These are phyloP conservation scores for Cladorrhinum samala DNA, from an alignment of 495 filamentous ascomycete species.

Conservation along the genomic window DNA sequence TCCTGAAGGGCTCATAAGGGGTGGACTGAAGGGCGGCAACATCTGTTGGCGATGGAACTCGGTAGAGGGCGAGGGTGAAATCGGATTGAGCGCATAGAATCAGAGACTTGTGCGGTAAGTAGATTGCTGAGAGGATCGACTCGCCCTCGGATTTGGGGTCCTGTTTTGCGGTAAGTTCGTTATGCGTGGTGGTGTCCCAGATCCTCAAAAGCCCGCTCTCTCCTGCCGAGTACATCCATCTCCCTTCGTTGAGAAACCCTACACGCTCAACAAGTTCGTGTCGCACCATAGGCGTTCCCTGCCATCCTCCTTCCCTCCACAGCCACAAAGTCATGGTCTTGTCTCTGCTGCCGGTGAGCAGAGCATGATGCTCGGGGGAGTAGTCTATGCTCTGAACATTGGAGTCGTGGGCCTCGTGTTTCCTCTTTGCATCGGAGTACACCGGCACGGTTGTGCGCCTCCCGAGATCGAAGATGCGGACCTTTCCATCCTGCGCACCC, in stretches of 20 bases:
- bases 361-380: conserved; percentile 60
- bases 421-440: conserved; percentile 39
- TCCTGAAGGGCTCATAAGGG: conserved; percentile 48
- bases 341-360: conserved; percentile 89
- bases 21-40: conserved; percentile 22
- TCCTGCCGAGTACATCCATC: conserved; percentile 76
- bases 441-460: conserved; percentile 71
- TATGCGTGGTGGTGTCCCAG: conserved; percentile 70
- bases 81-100: conserved; percentile 83
- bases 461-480: conserved; percentile 85
- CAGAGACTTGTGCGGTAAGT: conserved; percentile 53
- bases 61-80: conserved; percentile 75
- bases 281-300: conserved; percentile 74
- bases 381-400: conserved; percentile 82
- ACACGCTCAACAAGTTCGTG: conserved; percentile 80
- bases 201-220: conserved; percentile 73
- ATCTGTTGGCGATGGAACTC: conserved; percentile 30
- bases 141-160: conserved; percentile 63
- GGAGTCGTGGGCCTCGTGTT: conserved; percentile 77
- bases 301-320: conserved; percentile 84
- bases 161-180: conserved; percentile 72
- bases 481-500: conserved; percentile 85
- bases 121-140: conserved; percentile 65
- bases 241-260: conserved; percentile 66
- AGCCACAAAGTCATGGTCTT: conserved; percentile 91